These are phyloP conservation scores for Arthrobotrys sphaeroides DNA, from an alignment of 2,329 filamentous ascomycete genomes.

Conservation along the genomic window DNA sequence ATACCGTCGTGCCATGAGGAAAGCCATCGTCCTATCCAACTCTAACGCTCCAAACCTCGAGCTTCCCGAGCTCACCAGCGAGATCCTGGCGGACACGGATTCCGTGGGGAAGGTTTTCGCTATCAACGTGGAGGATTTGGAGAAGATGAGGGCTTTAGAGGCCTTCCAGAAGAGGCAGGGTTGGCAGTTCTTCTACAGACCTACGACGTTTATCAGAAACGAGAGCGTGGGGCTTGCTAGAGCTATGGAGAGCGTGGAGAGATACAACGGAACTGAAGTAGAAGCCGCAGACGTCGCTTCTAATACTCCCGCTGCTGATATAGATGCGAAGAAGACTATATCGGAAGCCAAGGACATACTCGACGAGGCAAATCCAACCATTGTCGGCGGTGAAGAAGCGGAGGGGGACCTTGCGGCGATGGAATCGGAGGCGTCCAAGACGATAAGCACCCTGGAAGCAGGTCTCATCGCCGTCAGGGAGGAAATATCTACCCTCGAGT, in stretches of 20 bases:
- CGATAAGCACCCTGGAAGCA: slow-evolving; percentile 6
- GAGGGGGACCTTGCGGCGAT: slow-evolving; percentile 20
- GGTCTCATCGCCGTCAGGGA: slow-evolving; percentile 16
- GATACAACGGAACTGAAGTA: slow-evolving; percentile 57
- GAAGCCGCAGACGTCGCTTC: not conserved
- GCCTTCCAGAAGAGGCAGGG: slow-evolving; percentile 90
- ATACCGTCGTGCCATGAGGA: slow-evolving; percentile 86
- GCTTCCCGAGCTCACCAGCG: slow-evolving; percentile 70
- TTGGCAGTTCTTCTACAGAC: slow-evolving; percentile 85
- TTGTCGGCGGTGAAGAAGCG: slow-evolving; percentile 2
- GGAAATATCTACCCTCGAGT: slow-evolving; percentile 8
- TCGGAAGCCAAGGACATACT: not conserved
- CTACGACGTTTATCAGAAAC: slow-evolving; percentile 78
- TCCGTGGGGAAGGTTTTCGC: slow-evolving; percentile 74
- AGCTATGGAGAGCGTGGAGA: slow-evolving; percentile 67
- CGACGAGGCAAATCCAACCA: slow-evolving; percentile 9
- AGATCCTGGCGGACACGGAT: slow-evolving; percentile 67
- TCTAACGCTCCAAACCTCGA: slow-evolving; percentile 87
- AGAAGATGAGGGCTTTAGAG: slow-evolving; percentile 82
- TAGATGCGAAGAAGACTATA: not conserved
- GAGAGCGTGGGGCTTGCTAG: slow-evolving; percentile 79
- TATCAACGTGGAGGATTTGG: slow-evolving; percentile 75
- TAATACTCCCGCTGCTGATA: not conserved
- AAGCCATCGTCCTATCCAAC: slow-evolving; percentile 91
- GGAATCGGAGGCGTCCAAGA: not conserved